Base-by-base conservation (phyloP, 78 protist species). In the Dictyostelium purpureum region DNA sequence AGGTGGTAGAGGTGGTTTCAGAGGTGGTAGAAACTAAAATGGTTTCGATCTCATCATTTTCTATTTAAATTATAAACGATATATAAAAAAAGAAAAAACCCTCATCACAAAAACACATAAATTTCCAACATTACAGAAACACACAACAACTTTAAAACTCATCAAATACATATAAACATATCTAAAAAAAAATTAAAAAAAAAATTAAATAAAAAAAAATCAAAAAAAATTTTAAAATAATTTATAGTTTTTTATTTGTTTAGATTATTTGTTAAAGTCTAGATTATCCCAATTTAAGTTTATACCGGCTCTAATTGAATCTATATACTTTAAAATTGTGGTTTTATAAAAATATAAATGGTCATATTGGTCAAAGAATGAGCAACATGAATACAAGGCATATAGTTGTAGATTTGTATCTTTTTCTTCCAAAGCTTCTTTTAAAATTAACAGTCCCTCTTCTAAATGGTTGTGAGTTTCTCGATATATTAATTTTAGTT, bases 401-500 rank as follows among this genome's bases (percentile, higher is more conserved):
- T 67, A 67, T 10, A 66, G 16, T 47, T 35, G 65, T 2, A 21
- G 57, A 26, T 67, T 54, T 18, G 65, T 54, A 42, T 81, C 89
- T 26, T n/a, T 28, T 59, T 85, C 92, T 9, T 35, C 28, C 16
- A 47, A 21, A 0, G 82, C 74, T 35, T 85, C 76, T 6, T 40
- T 61, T 7, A 85, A 12, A 74, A 85, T 85, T 28, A 77, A 26
- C 5, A 85, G 28, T 33, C 81, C 81, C 16, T 85, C 92, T 43
- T 85, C 92, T 24, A 85, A 26, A n/a, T 79, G 66, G 11, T 85
- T 85, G 7, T 77, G 38, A 43, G 79, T 85, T 35, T 70, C 82
- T 21, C 65, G 40, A 28, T 85, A 85, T 9, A 85, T 28, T 19
- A 16, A n/a, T 40, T 43, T 73, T 7, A 85, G 16, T 10, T 85